Evolutionary conservation across 345 rosid genomes (phyloP).

Genomic region (Eucalyptus marginata): DNA sequence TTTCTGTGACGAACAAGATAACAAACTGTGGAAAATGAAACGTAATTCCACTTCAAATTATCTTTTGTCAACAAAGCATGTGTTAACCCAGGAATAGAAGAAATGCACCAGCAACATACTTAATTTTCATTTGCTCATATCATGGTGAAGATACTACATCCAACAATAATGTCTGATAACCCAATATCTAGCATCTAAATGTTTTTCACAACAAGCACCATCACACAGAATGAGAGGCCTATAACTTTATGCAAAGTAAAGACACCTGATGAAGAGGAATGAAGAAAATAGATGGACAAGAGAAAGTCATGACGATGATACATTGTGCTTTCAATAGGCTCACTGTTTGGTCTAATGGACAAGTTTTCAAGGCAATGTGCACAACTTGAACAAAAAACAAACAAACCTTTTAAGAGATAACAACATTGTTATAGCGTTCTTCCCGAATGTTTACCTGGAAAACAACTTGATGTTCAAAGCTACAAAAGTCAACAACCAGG

Average conservation of each 20-base stretch:
- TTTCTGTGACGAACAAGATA: neutral
- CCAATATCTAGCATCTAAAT: neutral
- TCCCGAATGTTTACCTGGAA: slow-evolving; percentile 48
- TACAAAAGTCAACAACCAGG: slow-evolving; percentile 74
- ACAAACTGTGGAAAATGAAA: neutral
- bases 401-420: neutral
- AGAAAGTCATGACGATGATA: neutral
- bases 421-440: neutral
- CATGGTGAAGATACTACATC: neutral
- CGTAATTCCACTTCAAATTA: neutral
- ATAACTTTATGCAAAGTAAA: neutral
- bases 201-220: neutral
- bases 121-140: neutral
- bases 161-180: neutral
- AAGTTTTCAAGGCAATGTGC: neutral
- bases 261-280: neutral
- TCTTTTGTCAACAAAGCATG: neutral
- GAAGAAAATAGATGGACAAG: neutral
- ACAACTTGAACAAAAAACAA: neutral
- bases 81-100: neutral
- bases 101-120: neutral
- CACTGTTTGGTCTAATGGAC: neutral
- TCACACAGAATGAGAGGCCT: neutral
- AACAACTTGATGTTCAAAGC: slow-evolving; percentile 92
- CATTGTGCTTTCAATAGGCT: neutral